Evolutionary conservation across 805 yeast genomes (phyloP).

Genomic region (Yarrowia osloensis): DNA sequence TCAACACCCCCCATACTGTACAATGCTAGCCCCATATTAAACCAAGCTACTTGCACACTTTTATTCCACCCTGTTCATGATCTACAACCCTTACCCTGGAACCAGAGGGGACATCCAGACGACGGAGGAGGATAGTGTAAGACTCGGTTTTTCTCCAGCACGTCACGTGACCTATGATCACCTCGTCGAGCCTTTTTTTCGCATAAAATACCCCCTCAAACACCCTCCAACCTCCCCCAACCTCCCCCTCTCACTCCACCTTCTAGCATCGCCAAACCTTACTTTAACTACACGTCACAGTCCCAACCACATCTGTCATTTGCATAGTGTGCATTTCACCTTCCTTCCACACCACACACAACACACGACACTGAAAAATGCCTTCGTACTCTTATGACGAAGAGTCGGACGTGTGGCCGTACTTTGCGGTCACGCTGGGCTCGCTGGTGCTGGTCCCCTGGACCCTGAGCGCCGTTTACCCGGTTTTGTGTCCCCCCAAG

Average conservation of each 20-base stretch:
- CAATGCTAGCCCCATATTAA: too few species aligned
- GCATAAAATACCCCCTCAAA: too few species aligned
- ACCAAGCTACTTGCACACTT: too few species aligned
- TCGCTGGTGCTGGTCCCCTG: conserved; percentile 68
- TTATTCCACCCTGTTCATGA: background rate
- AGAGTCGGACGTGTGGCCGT: conserved; percentile 90
- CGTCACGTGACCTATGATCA: too few species aligned
- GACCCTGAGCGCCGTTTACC: conserved; percentile 42
- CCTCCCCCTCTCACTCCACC: background rate
- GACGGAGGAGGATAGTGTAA: too few species aligned
- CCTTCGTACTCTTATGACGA: conserved; percentile 77
- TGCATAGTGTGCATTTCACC: background rate
- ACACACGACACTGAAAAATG: background rate
- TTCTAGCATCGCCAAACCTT: background rate
- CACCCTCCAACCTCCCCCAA: background rate
- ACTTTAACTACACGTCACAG: background rate
- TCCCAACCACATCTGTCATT: background rate
- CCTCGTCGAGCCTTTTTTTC: too few species aligned
- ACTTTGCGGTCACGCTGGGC: conserved; percentile 72
- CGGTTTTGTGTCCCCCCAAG: conserved; percentile 12
- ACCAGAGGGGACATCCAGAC: too few species aligned
- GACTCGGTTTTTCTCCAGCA: too few species aligned
- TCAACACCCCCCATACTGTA: too few species aligned
- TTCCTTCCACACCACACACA: background rate
- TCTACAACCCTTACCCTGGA: conserved; percentile 25